phyloP scores from a whole-genome alignment of 371 early-diverging fungal species.

The Neoconidiobolus thromboides region DNA sequence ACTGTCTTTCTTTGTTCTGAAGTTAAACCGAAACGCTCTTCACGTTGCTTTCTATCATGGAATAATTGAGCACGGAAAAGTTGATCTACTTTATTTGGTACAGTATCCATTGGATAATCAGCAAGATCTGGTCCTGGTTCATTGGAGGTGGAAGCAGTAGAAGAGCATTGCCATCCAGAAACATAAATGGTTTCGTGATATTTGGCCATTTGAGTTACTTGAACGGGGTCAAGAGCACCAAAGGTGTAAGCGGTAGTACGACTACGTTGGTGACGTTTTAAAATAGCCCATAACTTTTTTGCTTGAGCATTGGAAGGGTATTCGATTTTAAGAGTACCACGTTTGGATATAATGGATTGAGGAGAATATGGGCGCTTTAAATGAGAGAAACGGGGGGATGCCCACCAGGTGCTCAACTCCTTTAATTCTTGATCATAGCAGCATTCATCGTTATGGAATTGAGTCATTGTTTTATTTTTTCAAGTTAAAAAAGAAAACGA shows the following conservation, averaged over 20 bases:
- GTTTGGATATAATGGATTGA: slow-evolving; percentile 73
- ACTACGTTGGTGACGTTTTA: slow-evolving; percentile 54
- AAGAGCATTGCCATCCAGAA: slow-evolving; percentile 95
- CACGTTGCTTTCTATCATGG: slow-evolving; percentile 94
- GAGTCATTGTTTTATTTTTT: too few relatives aligned
- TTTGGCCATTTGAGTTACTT: slow-evolving; percentile 93
- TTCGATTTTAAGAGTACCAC: slow-evolving; percentile 53
- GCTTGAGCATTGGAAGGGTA: slow-evolving; percentile 77
- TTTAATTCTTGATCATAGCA: slow-evolving; percentile 55
- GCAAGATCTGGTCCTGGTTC: slow-evolving; percentile 98
- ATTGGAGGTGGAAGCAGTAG: slow-evolving; percentile 90
- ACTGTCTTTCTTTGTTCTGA: slow-evolving; percentile 44
- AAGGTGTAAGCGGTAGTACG: slow-evolving; percentile 82
- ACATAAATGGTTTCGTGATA: slow-evolving; percentile 95
- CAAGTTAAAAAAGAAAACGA: too few relatives aligned
- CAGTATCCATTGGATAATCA: slow-evolving; percentile 97
- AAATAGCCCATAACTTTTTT: slow-evolving; percentile 79
- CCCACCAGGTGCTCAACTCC: slow-evolving; percentile 81
- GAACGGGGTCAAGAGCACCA: slow-evolving; percentile 85
- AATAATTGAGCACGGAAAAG: slow-evolving; percentile 93
- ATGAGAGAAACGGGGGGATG: slow-evolving; percentile 54
- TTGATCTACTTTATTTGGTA: slow-evolving; percentile 97
- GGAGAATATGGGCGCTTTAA: slow-evolving; percentile 84
- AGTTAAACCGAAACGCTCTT: slow-evolving; percentile 56
- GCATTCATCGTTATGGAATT: too few relatives aligned